Percentiles rank a stretch among this genome's conserved stretches.
phyloP scores from a whole-genome alignment of 495 filamentous ascomycete genomes.

The Aspergillus carlsbadensis region DNA sequence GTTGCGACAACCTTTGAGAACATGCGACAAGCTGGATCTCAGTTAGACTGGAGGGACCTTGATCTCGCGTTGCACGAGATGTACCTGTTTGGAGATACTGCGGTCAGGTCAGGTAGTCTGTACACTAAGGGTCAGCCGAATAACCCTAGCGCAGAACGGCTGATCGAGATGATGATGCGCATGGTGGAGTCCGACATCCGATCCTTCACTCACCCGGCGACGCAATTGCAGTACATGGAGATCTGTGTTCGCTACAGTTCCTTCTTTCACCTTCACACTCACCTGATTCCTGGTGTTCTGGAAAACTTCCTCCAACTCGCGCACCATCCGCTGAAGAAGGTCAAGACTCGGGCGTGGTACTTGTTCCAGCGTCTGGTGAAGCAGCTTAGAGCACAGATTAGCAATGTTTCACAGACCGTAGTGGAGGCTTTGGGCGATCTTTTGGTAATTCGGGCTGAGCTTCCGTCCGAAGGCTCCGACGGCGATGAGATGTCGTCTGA shows the following conservation, averaged over 20 bases:
- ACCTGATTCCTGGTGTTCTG: slow-evolving; percentile 78
- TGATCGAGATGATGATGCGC: slow-evolving; percentile 87
- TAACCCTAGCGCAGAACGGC: slow-evolving; percentile 67
- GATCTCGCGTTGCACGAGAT: slow-evolving; percentile 97
- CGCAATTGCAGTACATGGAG: slow-evolving; percentile 96
- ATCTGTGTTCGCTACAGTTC: slow-evolving; percentile 88
- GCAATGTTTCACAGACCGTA: slow-evolving; percentile 83
- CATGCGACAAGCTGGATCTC: slow-evolving; percentile 64
- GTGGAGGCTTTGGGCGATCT: slow-evolving; percentile 88
- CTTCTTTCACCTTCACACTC: slow-evolving; percentile 85
- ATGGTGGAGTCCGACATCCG: slow-evolving; percentile 91
- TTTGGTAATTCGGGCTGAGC: slow-evolving; percentile 84
- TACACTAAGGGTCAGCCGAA: slow-evolving; percentile 79
- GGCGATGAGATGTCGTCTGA: slow-evolving; percentile 94
- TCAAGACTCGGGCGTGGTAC: slow-evolving; percentile 93
- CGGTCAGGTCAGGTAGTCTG: slow-evolving; percentile 77
- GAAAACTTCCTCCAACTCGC: slow-evolving; percentile 88
- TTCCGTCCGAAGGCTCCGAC: slow-evolving; percentile 66
- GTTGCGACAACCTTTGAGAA: slow-evolving; percentile 80
- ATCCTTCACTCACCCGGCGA: slow-evolving; percentile 82
- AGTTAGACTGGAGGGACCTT: slow-evolving; percentile 90
- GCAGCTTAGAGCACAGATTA: slow-evolving; percentile 76
- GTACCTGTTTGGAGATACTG: slow-evolving; percentile 92
- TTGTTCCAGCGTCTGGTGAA: slow-evolving; percentile 93
- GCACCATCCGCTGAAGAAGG: slow-evolving; percentile 79